Conservation (phyloP, 2,329 filamentous ascomycete species). For the Epichloe festucae region DNA sequence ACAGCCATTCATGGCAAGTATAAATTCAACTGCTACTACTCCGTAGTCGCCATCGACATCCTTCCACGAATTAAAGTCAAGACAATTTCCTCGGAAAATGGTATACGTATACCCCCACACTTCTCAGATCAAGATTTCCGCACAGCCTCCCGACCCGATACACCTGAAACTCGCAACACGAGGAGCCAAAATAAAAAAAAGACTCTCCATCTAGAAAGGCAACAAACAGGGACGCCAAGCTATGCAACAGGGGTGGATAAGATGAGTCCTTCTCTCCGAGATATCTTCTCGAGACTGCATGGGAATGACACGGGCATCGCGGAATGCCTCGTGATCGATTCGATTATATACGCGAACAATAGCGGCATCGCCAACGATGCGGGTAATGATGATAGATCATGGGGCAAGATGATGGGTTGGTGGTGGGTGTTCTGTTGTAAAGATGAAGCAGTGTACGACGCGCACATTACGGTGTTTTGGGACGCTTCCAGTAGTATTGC, state of each 20-base stretch:
- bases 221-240: slow-evolving; percentile 1
- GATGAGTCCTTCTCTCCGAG: not conserved
- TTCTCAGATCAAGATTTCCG: not conserved
- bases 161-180: not conserved
- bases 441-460: not conserved
- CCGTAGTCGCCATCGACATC: too few species aligned
- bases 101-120: not conserved
- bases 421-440: not conserved
- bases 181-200: not conserved
- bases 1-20: too few species aligned
- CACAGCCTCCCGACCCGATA: not conserved
- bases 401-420: not conserved
- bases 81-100: not conserved
- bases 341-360: slow-evolving; percentile 2
- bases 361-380: not conserved
- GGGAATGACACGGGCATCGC: not conserved
- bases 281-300: not conserved
- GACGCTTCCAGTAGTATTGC: slow-evolving; percentile 61
- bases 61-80: not conserved
- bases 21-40: too few species aligned
- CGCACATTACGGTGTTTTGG: slow-evolving; percentile 38
- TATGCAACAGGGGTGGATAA: not conserved
- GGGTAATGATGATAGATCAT: not conserved
- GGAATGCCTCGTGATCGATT: not conserved
- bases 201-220: not conserved